Evolutionary conservation across 139 green algal species (phyloP), one percentile per base, ranked within the genome.

Genomic region (Trebouxia sp.): DNA sequence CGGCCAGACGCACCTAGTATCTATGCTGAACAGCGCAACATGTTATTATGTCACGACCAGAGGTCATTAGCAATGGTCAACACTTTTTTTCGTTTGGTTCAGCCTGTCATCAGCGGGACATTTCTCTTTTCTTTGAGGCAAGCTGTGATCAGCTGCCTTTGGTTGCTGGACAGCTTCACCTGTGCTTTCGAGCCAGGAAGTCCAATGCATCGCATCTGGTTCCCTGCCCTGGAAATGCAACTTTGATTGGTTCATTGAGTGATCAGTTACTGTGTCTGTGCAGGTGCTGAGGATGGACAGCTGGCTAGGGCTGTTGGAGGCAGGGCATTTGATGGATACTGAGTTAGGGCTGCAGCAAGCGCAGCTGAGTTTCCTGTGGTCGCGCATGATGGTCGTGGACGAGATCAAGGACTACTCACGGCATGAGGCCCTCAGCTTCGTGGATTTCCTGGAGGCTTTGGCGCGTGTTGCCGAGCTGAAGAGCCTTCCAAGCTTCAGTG

Each of bases 331-430:
- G 32, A 30, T 93, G 30, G 90, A 94, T 84, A 38, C 48, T 14
- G 83, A 93, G 38, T 92, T 94, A 82, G 90, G 89, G 26, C 79
- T 94, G 50, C 83, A 91, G 65, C 88, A 94, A 78, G 88, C 86
- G 17, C 85, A 65, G 41, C 78, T 93, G 80, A 75, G 81, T n/a
- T 94, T 89, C 86, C 75, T 94, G 58, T 93, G 90, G 89, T 80
- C 70, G n/a, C 88, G 90, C 65, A 95, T 95, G 92, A 82, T 75
- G 35, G 85, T 89, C 1, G 82, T 92, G 28, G 92, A 95, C 79
- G 92, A 95, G 85, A 85, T 95, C 78, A 93, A 92, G 86, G 89
- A 95, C 88, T 95, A 91, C 74, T n/a, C 17, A 9, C 47, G 79
- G 77, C 88, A 83, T 53, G 87, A 82, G 67, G 86, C 79, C 37